phyloP scores from a whole-genome alignment of 2,329 filamentous ascomycete genomes.

The Aspergillus neoniger region DNA sequence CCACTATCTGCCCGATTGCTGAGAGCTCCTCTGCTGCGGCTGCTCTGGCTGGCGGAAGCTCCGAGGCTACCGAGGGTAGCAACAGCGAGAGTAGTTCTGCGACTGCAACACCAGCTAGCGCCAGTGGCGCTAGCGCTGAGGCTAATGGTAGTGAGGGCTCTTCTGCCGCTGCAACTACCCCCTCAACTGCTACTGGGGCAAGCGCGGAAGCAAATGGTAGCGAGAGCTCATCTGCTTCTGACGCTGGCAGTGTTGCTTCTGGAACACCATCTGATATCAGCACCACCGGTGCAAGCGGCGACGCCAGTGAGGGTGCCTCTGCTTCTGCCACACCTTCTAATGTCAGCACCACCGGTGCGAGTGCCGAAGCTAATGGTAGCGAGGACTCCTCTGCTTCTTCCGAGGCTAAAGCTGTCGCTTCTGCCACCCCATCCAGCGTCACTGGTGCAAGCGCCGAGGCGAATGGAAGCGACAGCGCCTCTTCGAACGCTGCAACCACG shows the following conservation, averaged over 20 bases:
- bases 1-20: conserved; percentile 23
- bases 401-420: background rate
- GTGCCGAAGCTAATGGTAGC: background rate
- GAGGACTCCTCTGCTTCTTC: background rate
- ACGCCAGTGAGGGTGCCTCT: background rate
- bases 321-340: background rate
- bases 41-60: background rate
- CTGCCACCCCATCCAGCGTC: background rate
- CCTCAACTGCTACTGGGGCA: background rate
- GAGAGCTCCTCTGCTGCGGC: conserved; percentile 6
- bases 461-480: background rate
- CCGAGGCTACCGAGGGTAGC: background rate
- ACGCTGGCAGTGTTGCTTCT: background rate
- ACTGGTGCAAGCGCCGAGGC: background rate
- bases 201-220: background rate
- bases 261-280: background rate
- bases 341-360: background rate
- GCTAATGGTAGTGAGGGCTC: background rate
- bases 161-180: background rate
- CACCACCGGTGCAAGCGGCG: background rate
- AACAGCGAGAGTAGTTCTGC: background rate
- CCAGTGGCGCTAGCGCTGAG: background rate
- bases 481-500: background rate
- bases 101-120: background rate
- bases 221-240: background rate